Percentiles rank a stretch among this genome's conserved stretches.
Evolutionary conservation across 768 basidiomycete species (phyloP).

Genomic region (Leccinum subtestaceum): DNA sequence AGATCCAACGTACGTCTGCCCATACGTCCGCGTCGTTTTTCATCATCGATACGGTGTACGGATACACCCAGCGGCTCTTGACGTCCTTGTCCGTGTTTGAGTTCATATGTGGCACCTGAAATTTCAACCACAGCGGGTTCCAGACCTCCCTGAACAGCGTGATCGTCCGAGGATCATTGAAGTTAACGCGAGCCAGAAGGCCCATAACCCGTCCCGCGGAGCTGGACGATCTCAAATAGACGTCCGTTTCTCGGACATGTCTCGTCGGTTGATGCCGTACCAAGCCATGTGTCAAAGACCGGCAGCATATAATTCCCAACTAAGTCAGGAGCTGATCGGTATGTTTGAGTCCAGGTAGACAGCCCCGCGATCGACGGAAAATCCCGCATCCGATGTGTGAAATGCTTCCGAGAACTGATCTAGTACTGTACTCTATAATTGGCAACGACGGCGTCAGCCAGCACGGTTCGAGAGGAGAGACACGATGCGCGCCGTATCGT

Average conservation of each 20-base stretch:
- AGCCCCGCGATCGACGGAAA: slow-evolving; percentile 92
- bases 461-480: not conserved
- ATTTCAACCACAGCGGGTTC: slow-evolving; percentile 92
- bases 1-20: slow-evolving; percentile 80
- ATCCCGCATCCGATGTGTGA: slow-evolving; percentile 92
- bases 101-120: slow-evolving; percentile 91
- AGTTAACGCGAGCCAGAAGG: slow-evolving; percentile 82
- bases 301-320: slow-evolving; percentile 79
- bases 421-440: slow-evolving; percentile 81
- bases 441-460: slow-evolving; percentile 1
- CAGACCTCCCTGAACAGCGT: slow-evolving; percentile 98
- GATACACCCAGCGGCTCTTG: slow-evolving; percentile 80
- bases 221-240: slow-evolving; percentile 84
- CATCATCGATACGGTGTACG: slow-evolving; percentile 94
- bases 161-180: slow-evolving; percentile 97
- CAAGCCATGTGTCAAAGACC: slow-evolving; percentile 93
- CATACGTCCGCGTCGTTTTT: slow-evolving; percentile 95
- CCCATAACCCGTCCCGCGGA: slow-evolving; percentile 62
- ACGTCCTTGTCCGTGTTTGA: slow-evolving; percentile 98
- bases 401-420: slow-evolving; percentile 94
- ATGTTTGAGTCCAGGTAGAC: slow-evolving; percentile 85
- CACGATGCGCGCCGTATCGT: slow-evolving; percentile 67
- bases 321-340: slow-evolving; percentile 86
- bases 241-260: slow-evolving; percentile 88
- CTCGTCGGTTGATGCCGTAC: slow-evolving; percentile 88